These are phyloP conservation scores for Mycena leptocephala DNA, from an alignment of 768 basidiomycete genomes.

Conservation along the genomic window DNA sequence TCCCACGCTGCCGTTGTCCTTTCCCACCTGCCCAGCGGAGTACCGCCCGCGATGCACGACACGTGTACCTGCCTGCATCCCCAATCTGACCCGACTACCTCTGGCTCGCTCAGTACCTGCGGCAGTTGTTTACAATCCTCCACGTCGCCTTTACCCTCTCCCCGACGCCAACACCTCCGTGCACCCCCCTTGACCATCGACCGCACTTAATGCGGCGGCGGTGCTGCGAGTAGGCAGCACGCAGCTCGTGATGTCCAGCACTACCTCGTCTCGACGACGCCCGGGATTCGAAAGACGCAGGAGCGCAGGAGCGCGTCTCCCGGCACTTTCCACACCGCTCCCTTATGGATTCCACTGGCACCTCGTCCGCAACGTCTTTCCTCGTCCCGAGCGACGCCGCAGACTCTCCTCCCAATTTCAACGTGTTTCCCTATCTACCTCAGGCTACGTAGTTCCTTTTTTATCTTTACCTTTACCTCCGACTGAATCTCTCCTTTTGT, in stretches of 20 bases:
- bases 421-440: neutral
- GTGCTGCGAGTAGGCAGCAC: slow-evolving; percentile 7
- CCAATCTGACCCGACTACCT: neutral
- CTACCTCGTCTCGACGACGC: neutral
- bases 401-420: neutral
- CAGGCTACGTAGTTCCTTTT: too few species aligned
- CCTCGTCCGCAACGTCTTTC: neutral
- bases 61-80: neutral
- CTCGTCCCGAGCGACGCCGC: neutral
- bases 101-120: neutral
- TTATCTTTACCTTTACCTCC: neutral
- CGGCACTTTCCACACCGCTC: neutral
- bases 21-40: neutral
- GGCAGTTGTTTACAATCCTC: slow-evolving; percentile 1
- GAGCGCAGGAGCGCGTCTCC: neutral
- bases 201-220: neutral
- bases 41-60: neutral
- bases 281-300: neutral
- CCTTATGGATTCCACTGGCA: neutral
- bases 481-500: too few species aligned
- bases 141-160: slow-evolving; percentile 1
- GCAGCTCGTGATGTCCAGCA: neutral
- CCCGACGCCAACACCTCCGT: too few species aligned
- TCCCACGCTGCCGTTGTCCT: neutral
- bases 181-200: neutral